phyloP scores from a whole-genome alignment of 371 early-diverging fungal species.

The Globomyces sp. region DNA sequence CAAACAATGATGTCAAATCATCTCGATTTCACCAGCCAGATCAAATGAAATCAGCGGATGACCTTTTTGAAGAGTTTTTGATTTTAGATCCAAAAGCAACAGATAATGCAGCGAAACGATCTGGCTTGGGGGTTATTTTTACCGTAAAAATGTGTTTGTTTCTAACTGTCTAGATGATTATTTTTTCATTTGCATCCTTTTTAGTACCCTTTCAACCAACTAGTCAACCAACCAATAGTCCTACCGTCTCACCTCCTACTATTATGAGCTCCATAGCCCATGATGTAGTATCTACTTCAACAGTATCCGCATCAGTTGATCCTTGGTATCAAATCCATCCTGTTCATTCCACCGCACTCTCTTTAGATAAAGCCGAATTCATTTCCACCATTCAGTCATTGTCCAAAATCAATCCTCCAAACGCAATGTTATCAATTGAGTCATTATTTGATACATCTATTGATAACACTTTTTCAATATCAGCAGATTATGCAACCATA shows the following conservation, averaged over 20 bases:
- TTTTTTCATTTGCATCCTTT: slow-evolving; percentile 16
- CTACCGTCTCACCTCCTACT: not conserved
- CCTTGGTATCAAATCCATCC: not conserved
- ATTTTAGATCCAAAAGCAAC: slow-evolving; percentile 3
- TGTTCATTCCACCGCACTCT: not conserved
- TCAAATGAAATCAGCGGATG: not conserved
- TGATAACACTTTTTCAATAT: not conserved
- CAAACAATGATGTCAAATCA: not conserved
- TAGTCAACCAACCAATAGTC: not conserved
- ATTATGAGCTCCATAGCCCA: not conserved
- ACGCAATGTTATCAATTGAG: slow-evolving; percentile 10
- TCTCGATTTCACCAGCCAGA: not conserved
- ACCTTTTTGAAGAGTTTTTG: slow-evolving; percentile 6
- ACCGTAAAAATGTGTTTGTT: not conserved
- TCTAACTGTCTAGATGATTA: slow-evolving; percentile 11
- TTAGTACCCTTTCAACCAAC: slow-evolving; percentile 2
- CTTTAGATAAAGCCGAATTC: slow-evolving; percentile 3
- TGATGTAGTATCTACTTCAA: no score
- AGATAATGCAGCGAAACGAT: not conserved
- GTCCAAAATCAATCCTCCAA: slow-evolving; percentile 15
- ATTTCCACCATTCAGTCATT: slow-evolving; percentile 3
- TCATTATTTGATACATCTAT: not conserved
- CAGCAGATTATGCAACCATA: slow-evolving; percentile 8
- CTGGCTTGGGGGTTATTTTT: slow-evolving; percentile 9
- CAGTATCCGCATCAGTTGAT: not conserved